A percentile compares a stretch with the other conserved stretches of the same genome.
Evolutionary conservation across 371 early-diverging fungal genomes (phyloP).

Genomic region (Apophysomyces elegans): DNA sequence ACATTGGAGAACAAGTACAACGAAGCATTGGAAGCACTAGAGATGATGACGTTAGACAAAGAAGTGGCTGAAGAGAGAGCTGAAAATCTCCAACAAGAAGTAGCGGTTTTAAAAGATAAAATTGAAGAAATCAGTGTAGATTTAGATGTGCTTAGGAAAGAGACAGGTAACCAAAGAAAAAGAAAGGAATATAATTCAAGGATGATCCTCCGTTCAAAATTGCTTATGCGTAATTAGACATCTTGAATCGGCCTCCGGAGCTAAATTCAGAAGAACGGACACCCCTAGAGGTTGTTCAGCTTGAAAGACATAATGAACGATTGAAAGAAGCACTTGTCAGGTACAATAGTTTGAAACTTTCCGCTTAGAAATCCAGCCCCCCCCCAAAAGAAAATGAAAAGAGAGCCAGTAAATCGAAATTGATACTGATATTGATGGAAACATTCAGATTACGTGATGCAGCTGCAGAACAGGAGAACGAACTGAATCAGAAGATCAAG

Average conservation of each 20-base stretch:
- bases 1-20: slow-evolving; percentile 66
- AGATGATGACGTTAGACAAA: slow-evolving; percentile 88
- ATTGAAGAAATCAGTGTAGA: slow-evolving; percentile 80
- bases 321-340: slow-evolving; percentile 84
- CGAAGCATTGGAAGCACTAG: slow-evolving; percentile 78
- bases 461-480: slow-evolving; percentile 72
- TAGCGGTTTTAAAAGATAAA: slow-evolving; percentile 76
- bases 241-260: slow-evolving; percentile 41
- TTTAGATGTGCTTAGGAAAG: slow-evolving; percentile 71
- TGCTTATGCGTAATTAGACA: slow-evolving; percentile 22
- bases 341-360: slow-evolving; percentile 25
- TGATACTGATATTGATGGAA: too few species aligned
- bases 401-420: too few species aligned
- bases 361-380: too few species aligned
- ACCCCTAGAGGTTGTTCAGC: slow-evolving; percentile 65
- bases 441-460: slow-evolving; percentile 76
- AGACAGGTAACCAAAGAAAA: slow-evolving; percentile 40
- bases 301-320: slow-evolving; percentile 85
- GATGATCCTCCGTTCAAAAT: background rate
- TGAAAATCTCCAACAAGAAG: slow-evolving; percentile 78
- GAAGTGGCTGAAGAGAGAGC: slow-evolving; percentile 92
- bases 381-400: background rate
- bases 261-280: slow-evolving; percentile 46
- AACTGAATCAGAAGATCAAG: slow-evolving; percentile 63
- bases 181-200: background rate